Evolutionary conservation across 2,329 filamentous ascomycete genomes (phyloP), one percentile per base, ranked within the genome.

Genomic region (Dothistroma septosporum): DNA sequence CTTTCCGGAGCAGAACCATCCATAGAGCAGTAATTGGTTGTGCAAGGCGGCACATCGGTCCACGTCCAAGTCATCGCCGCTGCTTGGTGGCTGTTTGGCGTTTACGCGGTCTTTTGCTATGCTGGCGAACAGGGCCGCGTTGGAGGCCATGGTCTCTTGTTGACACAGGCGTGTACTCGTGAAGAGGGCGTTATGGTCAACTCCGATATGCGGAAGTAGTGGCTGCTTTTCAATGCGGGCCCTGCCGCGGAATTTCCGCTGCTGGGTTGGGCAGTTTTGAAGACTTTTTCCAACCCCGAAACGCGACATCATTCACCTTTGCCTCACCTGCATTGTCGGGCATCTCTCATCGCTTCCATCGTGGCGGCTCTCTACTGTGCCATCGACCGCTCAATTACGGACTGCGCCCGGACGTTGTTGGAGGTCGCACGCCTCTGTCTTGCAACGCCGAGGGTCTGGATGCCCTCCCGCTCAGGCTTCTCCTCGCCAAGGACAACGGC

Each of bases 1-100:
- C 58, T 68, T 69, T 28, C 72, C 72, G 44, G 69, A 70, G 54
- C 66, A 69, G 21, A 73, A 64, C 72, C 72, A 73, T 57, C 70
- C 71, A 59, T 73, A 73, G n/a, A 73, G 65, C n/a, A 69, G 61
- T 21, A 73, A 61, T 11, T 69, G 71, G 60, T 73, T 73, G 62
- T 73, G 72, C 37, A 73, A 60, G 4, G 71, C 70, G 19, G 71
- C 71, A 60, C 71, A 73, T 52, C 72, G 67, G 19, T 72, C 69
- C 14, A 66, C 63, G 56, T 72, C 70, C 14, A 73, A 58, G 32
- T 72, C 69, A 32, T 64, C 61, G 19, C 61, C 61, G 12, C 60
- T 44, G 11, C 50, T 64, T 10, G 67, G 62, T 12, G 70, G 70
- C 28, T 65, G 62, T 32, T 64, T 63, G 4, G 62, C 33, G 16